Evolutionary conservation across 768 basidiomycete genomes (phyloP).

Genomic region (Russula foetens): DNA sequence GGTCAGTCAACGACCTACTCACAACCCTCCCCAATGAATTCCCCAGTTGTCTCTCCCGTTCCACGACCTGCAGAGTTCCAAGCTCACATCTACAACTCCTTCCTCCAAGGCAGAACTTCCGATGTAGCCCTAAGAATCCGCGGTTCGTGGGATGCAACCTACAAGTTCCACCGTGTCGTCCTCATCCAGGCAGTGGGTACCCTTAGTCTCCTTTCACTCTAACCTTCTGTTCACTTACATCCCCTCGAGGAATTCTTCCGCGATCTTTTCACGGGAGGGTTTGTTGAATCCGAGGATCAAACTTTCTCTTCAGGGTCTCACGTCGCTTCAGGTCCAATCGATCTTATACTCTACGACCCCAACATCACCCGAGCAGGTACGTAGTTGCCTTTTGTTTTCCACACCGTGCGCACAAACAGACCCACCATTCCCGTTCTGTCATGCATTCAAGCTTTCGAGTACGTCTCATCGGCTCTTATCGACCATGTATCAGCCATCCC

Average conservation of each 20-base stretch:
- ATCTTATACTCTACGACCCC: slow-evolving; percentile 69
- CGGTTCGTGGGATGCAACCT: slow-evolving; percentile 64
- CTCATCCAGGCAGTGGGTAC: slow-evolving; percentile 73
- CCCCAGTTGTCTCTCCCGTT: slow-evolving; percentile 32
- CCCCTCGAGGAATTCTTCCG: slow-evolving; percentile 70
- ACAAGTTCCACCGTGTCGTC: slow-evolving; percentile 76
- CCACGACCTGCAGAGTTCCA: slow-evolving; percentile 53
- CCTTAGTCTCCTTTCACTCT: background rate
- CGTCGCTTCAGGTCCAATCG: slow-evolving; percentile 44
- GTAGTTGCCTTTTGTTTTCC: slow-evolving; percentile 22
- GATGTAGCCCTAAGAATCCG: slow-evolving; percentile 69
- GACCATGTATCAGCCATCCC: background rate
- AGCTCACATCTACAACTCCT: slow-evolving; percentile 66
- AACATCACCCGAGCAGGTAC: slow-evolving; percentile 84
- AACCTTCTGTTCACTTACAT: background rate
- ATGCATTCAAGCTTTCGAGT: slow-evolving; percentile 63
- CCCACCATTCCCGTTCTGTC: slow-evolving; percentile 17
- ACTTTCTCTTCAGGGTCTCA: slow-evolving; percentile 11
- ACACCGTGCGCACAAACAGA: background rate
- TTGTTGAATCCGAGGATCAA: slow-evolving; percentile 46
- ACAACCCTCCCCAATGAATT: slow-evolving; percentile 27
- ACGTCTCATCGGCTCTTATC: background rate
- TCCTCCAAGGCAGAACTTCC: slow-evolving; percentile 62
- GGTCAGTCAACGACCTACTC: background rate
- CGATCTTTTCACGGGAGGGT: slow-evolving; percentile 77